Evolutionary conservation across 2,329 filamentous ascomycete species (phyloP).

Genomic region (Diaporthe sp.): DNA sequence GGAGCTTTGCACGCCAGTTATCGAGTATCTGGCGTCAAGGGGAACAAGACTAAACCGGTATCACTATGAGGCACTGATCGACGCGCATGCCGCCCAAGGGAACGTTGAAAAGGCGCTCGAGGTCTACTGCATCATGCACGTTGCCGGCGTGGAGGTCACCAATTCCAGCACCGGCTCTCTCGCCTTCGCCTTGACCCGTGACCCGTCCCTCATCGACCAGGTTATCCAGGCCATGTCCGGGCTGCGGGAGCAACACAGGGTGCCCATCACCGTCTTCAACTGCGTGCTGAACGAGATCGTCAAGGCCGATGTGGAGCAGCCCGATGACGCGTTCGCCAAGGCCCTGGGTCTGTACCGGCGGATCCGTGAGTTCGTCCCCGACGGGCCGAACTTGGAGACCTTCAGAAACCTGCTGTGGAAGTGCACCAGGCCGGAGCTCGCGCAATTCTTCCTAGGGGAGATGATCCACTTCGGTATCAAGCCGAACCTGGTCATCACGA

Average conservation of each 20-base stretch:
- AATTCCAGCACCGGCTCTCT: constrained; percentile 75
- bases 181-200: constrained; percentile 66
- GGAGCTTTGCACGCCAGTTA: constrained; percentile 77
- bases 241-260: constrained; percentile 55
- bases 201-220: constrained; percentile 60
- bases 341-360: constrained; percentile 39
- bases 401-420: constrained; percentile 40
- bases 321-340: constrained; percentile 37
- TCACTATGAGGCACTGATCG: constrained; percentile 86
- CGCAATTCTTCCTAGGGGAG: constrained; percentile 40
- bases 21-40: constrained; percentile 74
- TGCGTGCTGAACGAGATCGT: constrained; percentile 55
- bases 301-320: constrained; percentile 5
- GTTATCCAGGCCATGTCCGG: constrained; percentile 70
- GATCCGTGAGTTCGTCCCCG: constrained; percentile 37
- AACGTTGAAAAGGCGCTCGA: constrained; percentile 78
- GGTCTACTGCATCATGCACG: constrained; percentile 80
- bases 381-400: constrained; percentile 34
- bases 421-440: constrained; percentile 40
- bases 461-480: constrained; percentile 40
- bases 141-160: constrained; percentile 70
- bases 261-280: constrained; percentile 58
- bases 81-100: constrained; percentile 73
- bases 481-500: constrained; percentile 29
- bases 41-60: constrained; percentile 70